Evolutionary conservation across 352 stramenopile genomes (phyloP).

Genomic region (Phytopythium cucurbitacearum): DNA sequence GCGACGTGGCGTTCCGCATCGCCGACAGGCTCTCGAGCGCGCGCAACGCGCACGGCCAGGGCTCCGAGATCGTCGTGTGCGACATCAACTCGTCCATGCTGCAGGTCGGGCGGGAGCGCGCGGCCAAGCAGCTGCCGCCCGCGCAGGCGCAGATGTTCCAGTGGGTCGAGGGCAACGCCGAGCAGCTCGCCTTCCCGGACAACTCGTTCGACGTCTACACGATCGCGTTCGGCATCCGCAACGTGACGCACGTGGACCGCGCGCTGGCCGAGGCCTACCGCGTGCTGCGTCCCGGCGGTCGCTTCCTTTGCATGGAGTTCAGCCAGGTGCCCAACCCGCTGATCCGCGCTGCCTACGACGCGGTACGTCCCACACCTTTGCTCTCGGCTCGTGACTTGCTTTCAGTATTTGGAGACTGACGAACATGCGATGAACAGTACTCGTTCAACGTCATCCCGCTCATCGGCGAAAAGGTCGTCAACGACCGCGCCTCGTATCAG

Average conservation of each 20-base stretch:
- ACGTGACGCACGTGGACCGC: slow-evolving; percentile 97
- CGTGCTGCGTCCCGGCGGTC: slow-evolving; percentile 94
- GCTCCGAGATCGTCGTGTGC: slow-evolving; percentile 92
- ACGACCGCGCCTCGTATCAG: slow-evolving; percentile 97
- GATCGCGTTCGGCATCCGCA: slow-evolving; percentile 99
- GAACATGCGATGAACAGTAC: slow-evolving; percentile 65
- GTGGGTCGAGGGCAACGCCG: slow-evolving; percentile 96
- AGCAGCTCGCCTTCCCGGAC: slow-evolving; percentile 93
- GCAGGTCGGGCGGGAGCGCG: slow-evolving; percentile 90
- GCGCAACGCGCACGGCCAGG: slow-evolving; percentile 20
- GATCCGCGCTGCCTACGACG: slow-evolving; percentile 94
- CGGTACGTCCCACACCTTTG: slow-evolving; percentile 29
- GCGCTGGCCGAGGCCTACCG: slow-evolving; percentile 93
- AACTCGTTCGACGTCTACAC: slow-evolving; percentile 98
- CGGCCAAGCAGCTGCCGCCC: slow-evolving; percentile 61
- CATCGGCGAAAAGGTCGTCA: slow-evolving; percentile 92
- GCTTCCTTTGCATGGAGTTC: slow-evolving; percentile 99
- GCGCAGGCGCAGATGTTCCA: slow-evolving; percentile 55
- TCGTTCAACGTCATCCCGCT: slow-evolving; percentile 98
- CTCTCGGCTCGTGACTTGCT: background rate
- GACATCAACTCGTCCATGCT: slow-evolving; percentile 99
- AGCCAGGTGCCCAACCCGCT: slow-evolving; percentile 91
- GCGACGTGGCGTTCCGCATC: slow-evolving; percentile 98
- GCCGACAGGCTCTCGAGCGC: slow-evolving; percentile 56
- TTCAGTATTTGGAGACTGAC: slow-evolving; percentile 2